These are phyloP conservation scores for Linnemannia exigua DNA, from an alignment of 192 early-diverging fungal species.

Conservation along the genomic window DNA sequence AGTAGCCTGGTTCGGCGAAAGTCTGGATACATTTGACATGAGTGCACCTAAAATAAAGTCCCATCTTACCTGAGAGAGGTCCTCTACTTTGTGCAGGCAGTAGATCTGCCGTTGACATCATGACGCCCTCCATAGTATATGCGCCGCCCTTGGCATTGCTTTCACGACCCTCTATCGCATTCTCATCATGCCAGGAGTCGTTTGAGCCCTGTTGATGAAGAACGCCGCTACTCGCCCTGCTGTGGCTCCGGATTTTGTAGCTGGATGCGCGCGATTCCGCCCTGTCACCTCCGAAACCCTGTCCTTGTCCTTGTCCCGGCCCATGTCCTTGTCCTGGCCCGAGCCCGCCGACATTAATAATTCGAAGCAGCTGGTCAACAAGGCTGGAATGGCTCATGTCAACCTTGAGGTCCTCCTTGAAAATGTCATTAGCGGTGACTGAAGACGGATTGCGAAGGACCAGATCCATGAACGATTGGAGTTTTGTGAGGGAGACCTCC, in stretches of 20 bases:
- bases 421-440: constrained; percentile 81
- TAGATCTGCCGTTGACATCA: constrained; percentile 14
- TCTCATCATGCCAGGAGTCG: constrained; percentile 48
- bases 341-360: constrained; percentile 78
- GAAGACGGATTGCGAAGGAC: constrained; percentile 90
- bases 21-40: not conserved
- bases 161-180: not conserved
- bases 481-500: constrained; percentile 76
- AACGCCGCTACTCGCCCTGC: constrained; percentile 33
- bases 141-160: not conserved
- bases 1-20: too few relatives aligned
- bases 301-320: constrained; percentile 49
- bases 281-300: constrained; percentile 18
- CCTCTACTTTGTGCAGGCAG: constrained; percentile 30
- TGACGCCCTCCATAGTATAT: constrained; percentile 36
- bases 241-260: constrained; percentile 14
- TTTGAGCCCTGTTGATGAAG: not conserved
- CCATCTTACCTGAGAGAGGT: constrained; percentile 27
- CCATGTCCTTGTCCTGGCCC: constrained; percentile 32
- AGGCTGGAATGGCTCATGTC: constrained; percentile 73
- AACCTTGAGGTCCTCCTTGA: constrained; percentile 90
- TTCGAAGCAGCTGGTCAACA: constrained; percentile 78
- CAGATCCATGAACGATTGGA: constrained; percentile 91
- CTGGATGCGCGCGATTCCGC: constrained; percentile 25
- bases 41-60: not conserved